Conservation (phyloP, 106 monocot species). For the Dioscorea zingiberensis region DNA sequence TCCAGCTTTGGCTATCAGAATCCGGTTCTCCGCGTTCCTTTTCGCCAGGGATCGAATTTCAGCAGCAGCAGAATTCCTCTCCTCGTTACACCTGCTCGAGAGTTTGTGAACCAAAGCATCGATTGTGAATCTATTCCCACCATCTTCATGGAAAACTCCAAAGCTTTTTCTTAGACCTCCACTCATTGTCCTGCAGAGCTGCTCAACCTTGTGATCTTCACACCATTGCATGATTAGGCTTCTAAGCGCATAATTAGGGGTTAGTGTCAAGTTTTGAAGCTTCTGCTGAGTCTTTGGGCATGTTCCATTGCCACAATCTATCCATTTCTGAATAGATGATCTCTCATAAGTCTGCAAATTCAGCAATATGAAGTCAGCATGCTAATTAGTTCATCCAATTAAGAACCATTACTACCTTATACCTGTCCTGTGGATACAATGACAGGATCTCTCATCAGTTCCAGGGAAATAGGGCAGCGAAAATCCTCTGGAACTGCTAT, state of each 20-base stretch:
- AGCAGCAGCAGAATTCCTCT: constrained; percentile 57
- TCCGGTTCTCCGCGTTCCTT: constrained; percentile 68
- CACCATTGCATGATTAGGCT: constrained; percentile 77
- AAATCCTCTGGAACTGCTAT: constrained; percentile 63
- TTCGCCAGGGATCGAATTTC: constrained; percentile 70
- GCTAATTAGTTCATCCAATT: neutral
- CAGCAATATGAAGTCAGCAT: neutral
- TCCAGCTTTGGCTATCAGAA: constrained; percentile 58
- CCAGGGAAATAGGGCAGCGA: constrained; percentile 63
- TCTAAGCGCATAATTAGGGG: constrained; percentile 58
- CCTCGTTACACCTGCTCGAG: constrained; percentile 32
- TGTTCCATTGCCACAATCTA: constrained; percentile 53
- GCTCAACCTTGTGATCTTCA: constrained; percentile 41
- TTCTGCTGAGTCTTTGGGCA: constrained; percentile 76
- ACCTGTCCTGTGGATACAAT: constrained; percentile 79
- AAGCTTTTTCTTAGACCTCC: constrained; percentile 28
- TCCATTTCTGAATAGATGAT: constrained; percentile 65
- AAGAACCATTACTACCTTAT: neutral
- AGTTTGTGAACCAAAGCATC: constrained; percentile 40
- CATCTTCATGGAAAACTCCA: constrained; percentile 25
- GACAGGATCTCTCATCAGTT: constrained; percentile 72
- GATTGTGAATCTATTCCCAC: constrained; percentile 24
- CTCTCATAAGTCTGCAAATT: constrained; percentile 59
- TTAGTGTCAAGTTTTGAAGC: constrained; percentile 58
- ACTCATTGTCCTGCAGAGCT: constrained; percentile 21